Conservation (phyloP, 495 filamentous ascomycete species). For the Tuber indicum region DNA sequence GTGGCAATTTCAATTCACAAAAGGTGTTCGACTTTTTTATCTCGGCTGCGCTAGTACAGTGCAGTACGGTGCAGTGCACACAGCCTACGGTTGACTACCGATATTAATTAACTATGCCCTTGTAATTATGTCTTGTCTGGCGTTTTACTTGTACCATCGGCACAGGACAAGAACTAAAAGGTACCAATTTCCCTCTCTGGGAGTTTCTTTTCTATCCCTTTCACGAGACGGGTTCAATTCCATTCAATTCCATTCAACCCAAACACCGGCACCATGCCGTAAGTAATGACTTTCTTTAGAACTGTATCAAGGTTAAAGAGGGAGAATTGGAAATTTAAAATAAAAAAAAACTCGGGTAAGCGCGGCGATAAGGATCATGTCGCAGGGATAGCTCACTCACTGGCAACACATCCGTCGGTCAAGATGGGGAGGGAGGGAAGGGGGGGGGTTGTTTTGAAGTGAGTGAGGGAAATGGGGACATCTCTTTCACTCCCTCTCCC, state of each 20-base stretch:
- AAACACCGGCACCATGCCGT: background rate
- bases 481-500: background rate
- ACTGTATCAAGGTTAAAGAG: background rate
- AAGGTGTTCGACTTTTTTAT: background rate
- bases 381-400: background rate
- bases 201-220: background rate
- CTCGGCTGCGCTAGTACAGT: background rate
- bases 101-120: no score
- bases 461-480: background rate
- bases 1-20: background rate
- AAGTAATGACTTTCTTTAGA: background rate
- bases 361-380: conserved; percentile 2
- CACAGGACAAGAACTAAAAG: no score
- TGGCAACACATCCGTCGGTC: background rate
- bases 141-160: no score
- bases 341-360: background rate
- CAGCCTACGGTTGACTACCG: background rate
- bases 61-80: no score
- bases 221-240: background rate
- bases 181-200: background rate
- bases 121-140: no score
- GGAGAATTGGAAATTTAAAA: background rate
- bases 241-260: background rate
- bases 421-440: background rate
- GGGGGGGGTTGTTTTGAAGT: background rate